Percentiles rank a stretch among this genome's conserved stretches.
These are phyloP conservation scores for Helenozyma rhizophorensis DNA, from an alignment of 805 yeast genomes.

Conservation along the genomic window DNA sequence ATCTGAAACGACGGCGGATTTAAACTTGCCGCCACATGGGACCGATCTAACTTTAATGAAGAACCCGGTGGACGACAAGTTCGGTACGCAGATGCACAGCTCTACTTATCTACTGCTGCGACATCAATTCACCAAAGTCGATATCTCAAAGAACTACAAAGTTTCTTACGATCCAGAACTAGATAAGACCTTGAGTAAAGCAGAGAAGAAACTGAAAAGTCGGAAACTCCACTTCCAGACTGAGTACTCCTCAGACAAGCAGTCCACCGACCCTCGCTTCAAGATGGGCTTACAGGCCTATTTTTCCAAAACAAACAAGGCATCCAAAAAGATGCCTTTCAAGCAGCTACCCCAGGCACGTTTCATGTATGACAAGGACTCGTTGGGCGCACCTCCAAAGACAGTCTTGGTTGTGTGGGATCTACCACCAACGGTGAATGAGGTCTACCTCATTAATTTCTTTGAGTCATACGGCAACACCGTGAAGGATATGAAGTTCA, in stretches of 20 bases:
- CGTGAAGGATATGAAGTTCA: constrained; percentile 52
- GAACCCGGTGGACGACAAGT: constrained; percentile 27
- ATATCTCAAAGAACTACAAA: constrained; percentile 30
- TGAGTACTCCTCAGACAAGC: constrained; percentile 16
- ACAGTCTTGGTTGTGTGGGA: constrained; percentile 68
- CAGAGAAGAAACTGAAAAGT: constrained; percentile 25
- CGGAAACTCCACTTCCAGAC: constrained; percentile 41
- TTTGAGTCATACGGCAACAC: constrained; percentile 59
- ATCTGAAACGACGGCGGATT: too few relatives aligned
- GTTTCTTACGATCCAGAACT: constrained; percentile 49
- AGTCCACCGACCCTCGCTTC: constrained; percentile 41
- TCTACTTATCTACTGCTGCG: constrained; percentile 8
- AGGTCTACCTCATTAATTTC: constrained; percentile 43
- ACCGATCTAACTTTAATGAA: constrained; percentile 30
- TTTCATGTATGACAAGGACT: constrained; percentile 59
- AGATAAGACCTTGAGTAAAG: constrained; percentile 29
- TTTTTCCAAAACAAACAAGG: constrained; percentile 34
- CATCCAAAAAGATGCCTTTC: constrained; percentile 37
- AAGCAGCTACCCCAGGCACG: constrained; percentile 40
- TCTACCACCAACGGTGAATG: constrained; percentile 50
- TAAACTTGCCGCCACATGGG: constrained; percentile 16
- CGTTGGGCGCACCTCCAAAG: constrained; percentile 72
- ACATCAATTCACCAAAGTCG: constrained; percentile 6
- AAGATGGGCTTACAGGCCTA: constrained; percentile 20
- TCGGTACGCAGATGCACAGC: constrained; percentile 29